A percentile compares a stretch with the other conserved stretches of the same genome.
Evolutionary conservation across 768 basidiomycete genomes (phyloP).

Genomic region (Mycena rosella): DNA sequence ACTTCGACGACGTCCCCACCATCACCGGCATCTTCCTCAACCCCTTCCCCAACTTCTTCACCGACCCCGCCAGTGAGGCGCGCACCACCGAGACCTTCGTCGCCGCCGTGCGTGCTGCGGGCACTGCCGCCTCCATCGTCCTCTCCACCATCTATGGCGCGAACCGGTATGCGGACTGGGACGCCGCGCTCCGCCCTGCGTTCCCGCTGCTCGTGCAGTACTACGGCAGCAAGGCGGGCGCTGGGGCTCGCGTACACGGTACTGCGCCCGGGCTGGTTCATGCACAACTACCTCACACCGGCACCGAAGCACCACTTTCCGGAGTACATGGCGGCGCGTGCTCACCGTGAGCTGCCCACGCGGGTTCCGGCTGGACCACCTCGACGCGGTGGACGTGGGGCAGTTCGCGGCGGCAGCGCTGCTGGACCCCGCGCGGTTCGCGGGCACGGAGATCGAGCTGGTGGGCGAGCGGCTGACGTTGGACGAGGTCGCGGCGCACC

Average conservation of each 20-base stretch:
- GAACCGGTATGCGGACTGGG: constrained; percentile 2
- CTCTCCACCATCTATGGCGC: constrained; percentile 26
- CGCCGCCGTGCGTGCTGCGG: constrained; percentile 26
- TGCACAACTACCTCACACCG: constrained; percentile 27
- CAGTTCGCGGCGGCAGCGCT: constrained; percentile 25
- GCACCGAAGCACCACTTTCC: constrained; percentile 19
- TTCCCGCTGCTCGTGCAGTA: constrained; percentile 26
- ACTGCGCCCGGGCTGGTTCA: constrained; percentile 32
- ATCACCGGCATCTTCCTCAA: constrained; percentile 33
- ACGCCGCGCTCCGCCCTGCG: background rate
- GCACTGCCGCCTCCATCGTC: constrained; percentile 28
- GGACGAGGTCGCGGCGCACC: constrained; percentile 28
- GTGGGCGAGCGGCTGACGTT: constrained; percentile 22
- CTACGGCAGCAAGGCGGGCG: constrained; percentile 31
- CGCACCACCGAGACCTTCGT: constrained; percentile 22
- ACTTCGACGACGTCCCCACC: constrained; percentile 23
- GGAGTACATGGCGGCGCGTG: constrained; percentile 23
- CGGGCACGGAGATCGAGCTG: constrained; percentile 22
- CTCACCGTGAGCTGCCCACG: constrained; percentile 27
- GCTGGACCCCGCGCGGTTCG: constrained; percentile 20
- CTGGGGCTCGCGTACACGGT: constrained; percentile 29
- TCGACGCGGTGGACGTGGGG: constrained; percentile 33
- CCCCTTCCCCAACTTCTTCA: constrained; percentile 29
- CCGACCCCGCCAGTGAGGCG: constrained; percentile 16
- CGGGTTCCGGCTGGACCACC: constrained; percentile 12